Evolutionary conservation across 2,329 filamentous ascomycete genomes (phyloP).

Genomic region (Fusarium dlaminii): DNA sequence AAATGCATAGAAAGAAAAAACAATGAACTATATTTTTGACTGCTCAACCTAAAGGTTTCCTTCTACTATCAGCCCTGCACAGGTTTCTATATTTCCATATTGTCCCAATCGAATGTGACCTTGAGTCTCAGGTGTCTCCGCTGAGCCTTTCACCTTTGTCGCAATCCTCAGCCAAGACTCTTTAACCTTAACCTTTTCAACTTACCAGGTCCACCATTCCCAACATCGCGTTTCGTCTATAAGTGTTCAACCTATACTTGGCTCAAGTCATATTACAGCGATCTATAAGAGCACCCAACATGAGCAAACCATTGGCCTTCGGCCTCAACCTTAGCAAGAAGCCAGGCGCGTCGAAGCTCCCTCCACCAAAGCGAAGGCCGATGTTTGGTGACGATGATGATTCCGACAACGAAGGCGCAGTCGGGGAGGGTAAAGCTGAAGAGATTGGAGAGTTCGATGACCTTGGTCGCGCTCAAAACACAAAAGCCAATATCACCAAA

Average conservation of each 20-base stretch:
- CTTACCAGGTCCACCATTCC: not conserved
- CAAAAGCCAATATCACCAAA: constrained; percentile 44
- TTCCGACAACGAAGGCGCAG: constrained; percentile 60
- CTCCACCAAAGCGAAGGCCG: constrained; percentile 61
- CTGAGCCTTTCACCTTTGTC: not conserved
- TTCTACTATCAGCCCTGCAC: not conserved
- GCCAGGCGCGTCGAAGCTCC: constrained; percentile 58
- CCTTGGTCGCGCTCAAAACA: constrained; percentile 45
- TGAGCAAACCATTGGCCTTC: constrained; percentile 62
- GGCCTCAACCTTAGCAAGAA: constrained; percentile 72
- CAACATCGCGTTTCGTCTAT: not conserved
- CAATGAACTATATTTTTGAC: not conserved
- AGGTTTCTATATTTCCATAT: not conserved
- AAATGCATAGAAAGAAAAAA: not conserved
- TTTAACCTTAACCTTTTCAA: constrained; percentile 13
- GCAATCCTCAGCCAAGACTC: not conserved
- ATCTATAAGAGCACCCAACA: constrained; percentile 35
- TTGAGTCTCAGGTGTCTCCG: not conserved
- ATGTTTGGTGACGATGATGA: constrained; percentile 67
- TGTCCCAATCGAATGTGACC: not conserved
- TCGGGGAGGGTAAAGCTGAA: constrained; percentile 55
- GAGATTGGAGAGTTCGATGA: constrained; percentile 72
- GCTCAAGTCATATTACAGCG: not conserved
- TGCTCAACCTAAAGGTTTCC: not conserved
- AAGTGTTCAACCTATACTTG: not conserved